Conservation (phyloP, 169 alveolate species). For the Plasmodium vinckei region DNA sequence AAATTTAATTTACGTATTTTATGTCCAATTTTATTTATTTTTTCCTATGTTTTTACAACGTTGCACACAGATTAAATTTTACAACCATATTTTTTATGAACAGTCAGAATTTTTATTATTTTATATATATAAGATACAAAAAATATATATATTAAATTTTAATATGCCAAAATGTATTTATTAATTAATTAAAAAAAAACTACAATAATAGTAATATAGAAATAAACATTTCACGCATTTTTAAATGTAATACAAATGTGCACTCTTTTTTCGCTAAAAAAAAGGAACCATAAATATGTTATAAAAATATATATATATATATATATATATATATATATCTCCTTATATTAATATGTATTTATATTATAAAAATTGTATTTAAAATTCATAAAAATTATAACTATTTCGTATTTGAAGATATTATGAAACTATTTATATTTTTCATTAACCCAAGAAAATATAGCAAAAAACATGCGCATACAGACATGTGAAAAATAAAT, state of each 20-base stretch:
- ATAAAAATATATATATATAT: background rate
- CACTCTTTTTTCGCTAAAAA: conserved; percentile 2
- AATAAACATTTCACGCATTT: background rate
- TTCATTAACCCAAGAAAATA: no score
- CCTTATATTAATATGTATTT: no score
- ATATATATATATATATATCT: no score
- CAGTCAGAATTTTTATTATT: no score
- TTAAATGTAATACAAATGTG: background rate
- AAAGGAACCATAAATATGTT: background rate
- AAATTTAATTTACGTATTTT: background rate
- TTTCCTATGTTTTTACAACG: conserved; percentile 7
- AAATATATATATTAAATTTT: background rate
- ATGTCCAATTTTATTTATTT: background rate
- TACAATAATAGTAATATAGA: background rate
- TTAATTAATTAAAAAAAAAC: background rate
- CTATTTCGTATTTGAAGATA: no score
- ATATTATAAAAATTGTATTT: no score
- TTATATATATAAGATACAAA: no score
- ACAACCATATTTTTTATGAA: background rate
- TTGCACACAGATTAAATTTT: conserved; percentile 10
- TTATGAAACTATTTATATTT: no score
- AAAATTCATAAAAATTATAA: no score
- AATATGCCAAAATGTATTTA: background rate
- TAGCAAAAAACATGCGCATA: no score
- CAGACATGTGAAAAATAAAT: no score